Conservation (phyloP, 2,329 filamentous ascomycete genomes). For the Neoscytalidium dimidiatum region DNA sequence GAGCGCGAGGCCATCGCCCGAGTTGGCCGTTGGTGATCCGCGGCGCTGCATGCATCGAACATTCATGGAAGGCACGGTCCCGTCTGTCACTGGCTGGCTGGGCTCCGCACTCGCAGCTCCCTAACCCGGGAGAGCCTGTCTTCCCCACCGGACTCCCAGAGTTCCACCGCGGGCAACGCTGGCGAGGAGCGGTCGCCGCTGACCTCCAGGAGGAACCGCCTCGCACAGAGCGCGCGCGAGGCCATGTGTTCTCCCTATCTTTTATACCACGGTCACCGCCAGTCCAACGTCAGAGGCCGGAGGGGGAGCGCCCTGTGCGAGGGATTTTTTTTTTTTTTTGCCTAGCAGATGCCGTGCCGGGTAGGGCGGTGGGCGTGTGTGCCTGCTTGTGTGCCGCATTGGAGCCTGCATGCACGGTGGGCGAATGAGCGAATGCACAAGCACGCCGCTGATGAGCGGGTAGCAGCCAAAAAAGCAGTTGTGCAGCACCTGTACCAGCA, state of each 20-base stretch:
- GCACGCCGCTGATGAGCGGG: neutral
- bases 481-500: neutral
- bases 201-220: neutral
- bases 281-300: conserved; percentile 14
- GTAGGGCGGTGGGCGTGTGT: conserved; percentile 4
- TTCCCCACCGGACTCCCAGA: conserved; percentile 1
- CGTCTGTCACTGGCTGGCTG: conserved; percentile 1
- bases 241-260: conserved; percentile 7
- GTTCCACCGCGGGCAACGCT: neutral
- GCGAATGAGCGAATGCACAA: neutral
- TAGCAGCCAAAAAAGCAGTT: neutral
- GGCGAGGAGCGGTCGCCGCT: conserved; percentile 2
- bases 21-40: conserved; percentile 11
- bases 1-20: neutral
- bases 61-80: conserved; percentile 10
- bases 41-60: conserved; percentile 15
- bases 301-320: neutral
- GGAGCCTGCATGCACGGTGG: neutral
- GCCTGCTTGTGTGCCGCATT: neutral
- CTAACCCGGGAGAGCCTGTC: conserved; percentile 4
- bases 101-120: conserved; percentile 7
- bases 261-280: conserved; percentile 5
- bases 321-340: neutral
- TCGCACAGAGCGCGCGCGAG: conserved; percentile 15
- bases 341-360: neutral